A percentile compares a stretch with the other conserved stretches of the same genome.
These are phyloP conservation scores for Candida suzukii DNA, from an alignment of 805 yeast genomes.

Conservation along the genomic window DNA sequence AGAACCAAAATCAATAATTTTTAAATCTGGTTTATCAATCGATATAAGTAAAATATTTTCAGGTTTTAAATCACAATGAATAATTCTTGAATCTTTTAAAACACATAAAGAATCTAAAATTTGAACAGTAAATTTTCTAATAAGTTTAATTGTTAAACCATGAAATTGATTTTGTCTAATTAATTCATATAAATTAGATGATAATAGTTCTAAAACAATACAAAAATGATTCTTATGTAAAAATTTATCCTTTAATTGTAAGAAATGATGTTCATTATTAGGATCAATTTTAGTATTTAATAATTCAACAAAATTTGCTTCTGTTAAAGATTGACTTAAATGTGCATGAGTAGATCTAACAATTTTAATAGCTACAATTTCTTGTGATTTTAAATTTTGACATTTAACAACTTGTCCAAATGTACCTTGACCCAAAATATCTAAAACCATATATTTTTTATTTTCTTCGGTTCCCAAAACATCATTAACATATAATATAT, in stretches of 20 bases:
- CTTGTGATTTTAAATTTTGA: constrained; percentile 67
- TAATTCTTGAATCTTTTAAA: constrained; percentile 74
- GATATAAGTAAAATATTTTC: constrained; percentile 81
- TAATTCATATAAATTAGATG: constrained; percentile 83
- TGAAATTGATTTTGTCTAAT: constrained; percentile 90
- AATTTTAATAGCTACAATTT: constrained; percentile 89
- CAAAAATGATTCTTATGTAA: constrained; percentile 91
- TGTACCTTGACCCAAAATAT: constrained; percentile 91
- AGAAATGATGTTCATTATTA: constrained; percentile 64
- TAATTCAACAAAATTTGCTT: constrained; percentile 78
- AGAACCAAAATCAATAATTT: constrained; percentile 92
- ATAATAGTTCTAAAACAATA: constrained; percentile 82
- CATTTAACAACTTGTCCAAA: constrained; percentile 98
- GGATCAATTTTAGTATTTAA: constrained; percentile 67
- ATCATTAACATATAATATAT: constrained; percentile 90
- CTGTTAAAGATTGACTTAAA: constrained; percentile 85
- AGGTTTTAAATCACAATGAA: constrained; percentile 96
- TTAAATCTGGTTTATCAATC: constrained; percentile 78
- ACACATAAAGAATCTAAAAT: constrained; percentile 73
- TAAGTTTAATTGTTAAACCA: constrained; percentile 76
- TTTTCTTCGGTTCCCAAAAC: constrained; percentile 82
- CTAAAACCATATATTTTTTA: constrained; percentile 80
- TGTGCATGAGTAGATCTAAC: constrained; percentile 89
- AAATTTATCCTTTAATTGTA: constrained; percentile 79
- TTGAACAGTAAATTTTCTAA: constrained; percentile 73